Evolutionary conservation across 306 rosid genomes (phyloP), one percentile per base, ranked within the genome.

Genomic region (Herpetospermum pedunculosum): DNA sequence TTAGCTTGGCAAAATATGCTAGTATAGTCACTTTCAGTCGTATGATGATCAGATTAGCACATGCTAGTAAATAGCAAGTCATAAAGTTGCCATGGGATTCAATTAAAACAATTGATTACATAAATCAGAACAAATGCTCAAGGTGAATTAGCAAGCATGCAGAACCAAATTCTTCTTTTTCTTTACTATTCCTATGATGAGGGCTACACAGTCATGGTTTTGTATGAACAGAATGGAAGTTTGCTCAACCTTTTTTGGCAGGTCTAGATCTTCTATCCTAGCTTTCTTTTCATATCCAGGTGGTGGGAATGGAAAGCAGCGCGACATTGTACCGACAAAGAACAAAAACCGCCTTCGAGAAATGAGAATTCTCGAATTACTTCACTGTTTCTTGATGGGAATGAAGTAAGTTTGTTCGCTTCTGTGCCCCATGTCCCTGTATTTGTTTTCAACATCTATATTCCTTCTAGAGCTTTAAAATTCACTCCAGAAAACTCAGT

Each of bases 341-440:
- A 77, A 76, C 69, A 77, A 83, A 72, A 59, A 75, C 83, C 74
- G 50, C 83, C 89, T 91, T 80, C 84, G 77, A 74, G 65, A 78
- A 70, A 67, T 70, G 81, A 85, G 62, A 83, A 80, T 75, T 84
- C 59, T 80, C 26, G 78, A 82, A 81, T 81, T 79, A 88, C 82
- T 87, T 80, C 84, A 70, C 81, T 78, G 90, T 82, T 90, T 91
- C 84, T 38, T 76, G 73, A 79, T 74, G 84, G 92, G 87, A 91
- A 83, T 83, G 84, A 89, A 84, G 89, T 81, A 86, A 84, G 91
- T 83, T 86, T 78, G 85, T 92, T 83, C 87, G 76, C 85, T 91
- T 78, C 97, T 90, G 87, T 94, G 92, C 98, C 89, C 98, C 98
- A 94, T 91, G 95, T 87, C 96, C 85, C 85, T 80, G 64, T 86